Base-by-base conservation (phyloP, 495 filamentous ascomycete species). In the Aspergillus steynii region DNA sequence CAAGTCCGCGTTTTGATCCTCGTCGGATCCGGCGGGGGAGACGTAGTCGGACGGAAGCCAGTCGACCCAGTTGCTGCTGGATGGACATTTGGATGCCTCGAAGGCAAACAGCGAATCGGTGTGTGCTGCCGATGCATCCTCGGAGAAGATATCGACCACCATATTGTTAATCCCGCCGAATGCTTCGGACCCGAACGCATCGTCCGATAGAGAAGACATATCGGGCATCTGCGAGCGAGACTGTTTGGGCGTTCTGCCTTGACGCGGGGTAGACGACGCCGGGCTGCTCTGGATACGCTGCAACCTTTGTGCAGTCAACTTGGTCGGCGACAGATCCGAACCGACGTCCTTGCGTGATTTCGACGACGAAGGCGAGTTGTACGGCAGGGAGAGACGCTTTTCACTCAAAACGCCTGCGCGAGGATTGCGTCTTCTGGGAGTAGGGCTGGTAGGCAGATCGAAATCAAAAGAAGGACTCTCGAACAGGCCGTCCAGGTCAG, bases 361-460 rank as follows among this genome's bases (percentile, higher is more conserved):
- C 48, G 64, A 59, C 4, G 66, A 74, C 6, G 67, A 73, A 37
- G 77, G 78, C 1, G 78, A 80, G 47, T 70, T 68, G 56, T 57
- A 68, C 27, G 74, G 72, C 32, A 77, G 53, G 5, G 68, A 75
- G 55, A 67, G 73, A 53, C 71, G 83, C 82, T 62, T 82, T 74
- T 66, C 84, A 71, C 61, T 80, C 81, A 55, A 63, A 81, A 83
- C 26, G 53, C 79, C 80, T 47, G 71, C 34, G 28, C 75, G 72
- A 48, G 70, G 65, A 31, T 79, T 73, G 49, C 75, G 70, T 60
- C 78, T 70, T 55, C 83, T 84, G 25, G 81, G 81, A 28, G 84
- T 83, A 10, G 90, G 90, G 32, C 88, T 92, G 46, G 80, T 80
- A 27, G 85, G 86, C 20, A 86, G 75, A 48, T 77, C 73, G 37